These are phyloP conservation scores for Eucalyptus rudis DNA, from an alignment of 345 rosid species.

Conservation along the genomic window DNA sequence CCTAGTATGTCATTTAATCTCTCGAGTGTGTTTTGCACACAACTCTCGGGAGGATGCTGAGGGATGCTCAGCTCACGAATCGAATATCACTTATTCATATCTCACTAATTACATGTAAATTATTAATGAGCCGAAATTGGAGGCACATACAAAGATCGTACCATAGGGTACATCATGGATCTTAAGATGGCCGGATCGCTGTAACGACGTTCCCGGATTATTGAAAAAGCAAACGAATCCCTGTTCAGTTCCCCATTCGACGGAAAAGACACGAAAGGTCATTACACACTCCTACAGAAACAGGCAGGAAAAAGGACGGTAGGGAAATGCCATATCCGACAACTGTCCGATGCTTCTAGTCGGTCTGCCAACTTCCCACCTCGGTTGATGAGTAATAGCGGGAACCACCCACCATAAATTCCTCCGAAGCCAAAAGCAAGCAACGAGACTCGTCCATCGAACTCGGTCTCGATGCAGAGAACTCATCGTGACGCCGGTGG, in stretches of 20 bases:
- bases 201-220: neutral
- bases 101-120: neutral
- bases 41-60: neutral
- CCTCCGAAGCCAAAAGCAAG: neutral
- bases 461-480: neutral
- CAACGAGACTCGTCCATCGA: neutral
- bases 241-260: neutral
- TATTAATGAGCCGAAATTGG: rapidly evolving
- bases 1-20: neutral
- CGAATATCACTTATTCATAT: neutral
- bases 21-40: neutral
- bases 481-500: neutral
- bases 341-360: neutral
- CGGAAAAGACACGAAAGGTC: neutral
- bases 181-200: neutral
- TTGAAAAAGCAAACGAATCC: neutral
- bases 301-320: neutral
- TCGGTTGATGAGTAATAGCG: neutral
- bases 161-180: neutral
- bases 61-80: neutral
- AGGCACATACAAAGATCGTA: neutral
- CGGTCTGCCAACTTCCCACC: neutral
- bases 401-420: neutral
- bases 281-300: neutral
- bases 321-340: neutral